These are phyloP conservation scores for Cladophialophora immunda DNA, from an alignment of 2,329 filamentous ascomycete species.

Conservation along the genomic window DNA sequence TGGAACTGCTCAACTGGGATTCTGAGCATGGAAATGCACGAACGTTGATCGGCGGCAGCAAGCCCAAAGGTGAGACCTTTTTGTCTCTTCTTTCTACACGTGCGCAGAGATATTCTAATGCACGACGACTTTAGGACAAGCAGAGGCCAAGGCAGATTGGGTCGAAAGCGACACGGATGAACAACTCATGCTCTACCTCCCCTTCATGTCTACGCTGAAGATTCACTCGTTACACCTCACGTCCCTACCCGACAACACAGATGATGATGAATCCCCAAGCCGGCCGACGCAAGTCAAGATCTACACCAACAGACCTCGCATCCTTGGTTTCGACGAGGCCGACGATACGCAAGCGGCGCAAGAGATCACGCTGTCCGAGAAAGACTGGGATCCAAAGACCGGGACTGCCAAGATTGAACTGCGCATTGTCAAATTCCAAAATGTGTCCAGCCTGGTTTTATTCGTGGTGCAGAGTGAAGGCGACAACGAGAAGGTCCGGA, in stretches of 20 bases:
- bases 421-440: conserved; percentile 97
- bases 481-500: conserved; percentile 82
- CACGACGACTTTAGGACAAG: conserved; percentile 54
- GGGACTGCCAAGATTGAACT: conserved; percentile 76
- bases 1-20: conserved; percentile 89
- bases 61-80: conserved; percentile 65
- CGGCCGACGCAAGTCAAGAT: conserved; percentile 84
- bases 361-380: conserved; percentile 73
- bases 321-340: conserved; percentile 93
- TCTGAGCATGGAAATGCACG: conserved; percentile 76
- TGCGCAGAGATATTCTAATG: not conserved
- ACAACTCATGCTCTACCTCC: conserved; percentile 91
- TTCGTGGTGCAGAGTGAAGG: conserved; percentile 89
- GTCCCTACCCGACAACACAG: conserved; percentile 69
- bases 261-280: conserved; percentile 75
- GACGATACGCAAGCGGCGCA: conserved; percentile 86
- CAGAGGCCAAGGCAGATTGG: conserved; percentile 73
- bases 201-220: conserved; percentile 88
- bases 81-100: conserved; percentile 42
- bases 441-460: conserved; percentile 82
- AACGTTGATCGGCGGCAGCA: conserved; percentile 73
- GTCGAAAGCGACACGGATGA: conserved; percentile 97
- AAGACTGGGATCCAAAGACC: conserved; percentile 79
- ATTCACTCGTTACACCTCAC: conserved; percentile 88
- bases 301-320: conserved; percentile 87